phyloP scores from a whole-genome alignment of 2,329 filamentous ascomycete species.

The Paraphaeosphaeria sporulosa region DNA sequence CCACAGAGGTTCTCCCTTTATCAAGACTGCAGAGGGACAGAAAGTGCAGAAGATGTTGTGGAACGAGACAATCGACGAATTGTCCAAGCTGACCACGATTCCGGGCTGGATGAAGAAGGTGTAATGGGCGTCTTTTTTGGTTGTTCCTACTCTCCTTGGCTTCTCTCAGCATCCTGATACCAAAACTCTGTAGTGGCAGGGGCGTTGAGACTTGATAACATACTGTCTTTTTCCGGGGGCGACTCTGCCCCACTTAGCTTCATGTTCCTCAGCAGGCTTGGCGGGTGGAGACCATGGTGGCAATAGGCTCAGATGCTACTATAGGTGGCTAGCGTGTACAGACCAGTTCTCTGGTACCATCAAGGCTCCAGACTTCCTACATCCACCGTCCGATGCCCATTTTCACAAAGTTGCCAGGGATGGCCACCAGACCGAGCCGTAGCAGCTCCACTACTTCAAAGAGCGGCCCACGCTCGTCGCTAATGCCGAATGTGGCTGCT shows the following conservation, averaged over 20 bases:
- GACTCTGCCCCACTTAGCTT: neutral
- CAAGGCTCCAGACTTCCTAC: neutral
- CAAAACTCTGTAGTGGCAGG: neutral
- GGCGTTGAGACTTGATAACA: neutral
- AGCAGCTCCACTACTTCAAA: neutral
- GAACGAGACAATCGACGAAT: conserved; percentile 31
- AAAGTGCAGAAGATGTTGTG: conserved; percentile 43
- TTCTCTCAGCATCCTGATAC: neutral
- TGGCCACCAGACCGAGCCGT: neutral
- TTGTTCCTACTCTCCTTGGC: no score
- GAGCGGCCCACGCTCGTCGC: neutral
- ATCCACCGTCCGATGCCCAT: neutral
- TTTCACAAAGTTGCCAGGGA: neutral
- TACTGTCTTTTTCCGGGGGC: neutral
- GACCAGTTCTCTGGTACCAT: no score
- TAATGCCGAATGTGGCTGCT: neutral
- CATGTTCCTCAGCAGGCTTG: neutral
- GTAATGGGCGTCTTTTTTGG: neutral
- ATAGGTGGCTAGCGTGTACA: no score
- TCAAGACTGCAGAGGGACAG: conserved; percentile 39
- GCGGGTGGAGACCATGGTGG: neutral
- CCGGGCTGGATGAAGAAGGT: conserved; percentile 12
- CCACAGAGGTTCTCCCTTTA: conserved; percentile 29
- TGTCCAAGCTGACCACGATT: conserved; percentile 6
- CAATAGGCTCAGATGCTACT: no score